Percentiles rank a stretch among this genome's conserved stretches.
Conservation (phyloP, 257 asterid species). For the Buddleja alternifolia region DNA sequence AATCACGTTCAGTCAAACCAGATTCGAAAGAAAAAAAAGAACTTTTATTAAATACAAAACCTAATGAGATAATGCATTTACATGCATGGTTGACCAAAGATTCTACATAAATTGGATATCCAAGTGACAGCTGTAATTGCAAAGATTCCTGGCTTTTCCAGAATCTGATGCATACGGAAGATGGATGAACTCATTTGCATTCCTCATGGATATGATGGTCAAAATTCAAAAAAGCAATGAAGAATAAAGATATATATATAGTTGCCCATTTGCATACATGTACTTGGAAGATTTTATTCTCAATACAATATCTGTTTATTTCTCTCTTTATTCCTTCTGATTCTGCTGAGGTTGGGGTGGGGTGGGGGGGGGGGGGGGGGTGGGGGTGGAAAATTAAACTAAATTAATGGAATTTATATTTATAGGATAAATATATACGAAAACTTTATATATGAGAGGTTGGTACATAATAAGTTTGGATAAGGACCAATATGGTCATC, state of each 20-base stretch:
- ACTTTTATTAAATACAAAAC: no score
- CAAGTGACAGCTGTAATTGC: conserved; percentile 18
- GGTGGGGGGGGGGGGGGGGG: background rate
- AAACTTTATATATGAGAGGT: no score
- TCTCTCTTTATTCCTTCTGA: conserved; percentile 26
- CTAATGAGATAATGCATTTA: background rate
- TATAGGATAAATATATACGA: no score
- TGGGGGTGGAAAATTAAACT: no score
- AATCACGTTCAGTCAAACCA: no score
- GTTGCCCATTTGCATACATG: conserved; percentile 36
- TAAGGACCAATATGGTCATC: no score
- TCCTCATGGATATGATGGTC: conserved; percentile 35
- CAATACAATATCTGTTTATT: conserved; percentile 19
- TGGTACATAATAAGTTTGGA: no score
- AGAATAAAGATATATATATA: conserved; percentile 39
- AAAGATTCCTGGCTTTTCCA: conserved; percentile 16
- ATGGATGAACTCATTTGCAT: conserved; percentile 13
- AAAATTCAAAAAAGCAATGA: conserved; percentile 12
- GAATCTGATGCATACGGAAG: conserved; percentile 19
- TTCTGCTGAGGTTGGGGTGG: background rate
- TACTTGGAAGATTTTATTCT: conserved; percentile 46
- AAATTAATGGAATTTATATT: background rate
- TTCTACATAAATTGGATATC: conserved; percentile 8
- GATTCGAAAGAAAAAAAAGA: no score
- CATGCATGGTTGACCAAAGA: background rate